Percentiles rank a stretch among this genome's conserved stretches.
These are phyloP conservation scores for Chlamydomonas schloesseri DNA, from an alignment of 139 green algal genomes.

Conservation along the genomic window DNA sequence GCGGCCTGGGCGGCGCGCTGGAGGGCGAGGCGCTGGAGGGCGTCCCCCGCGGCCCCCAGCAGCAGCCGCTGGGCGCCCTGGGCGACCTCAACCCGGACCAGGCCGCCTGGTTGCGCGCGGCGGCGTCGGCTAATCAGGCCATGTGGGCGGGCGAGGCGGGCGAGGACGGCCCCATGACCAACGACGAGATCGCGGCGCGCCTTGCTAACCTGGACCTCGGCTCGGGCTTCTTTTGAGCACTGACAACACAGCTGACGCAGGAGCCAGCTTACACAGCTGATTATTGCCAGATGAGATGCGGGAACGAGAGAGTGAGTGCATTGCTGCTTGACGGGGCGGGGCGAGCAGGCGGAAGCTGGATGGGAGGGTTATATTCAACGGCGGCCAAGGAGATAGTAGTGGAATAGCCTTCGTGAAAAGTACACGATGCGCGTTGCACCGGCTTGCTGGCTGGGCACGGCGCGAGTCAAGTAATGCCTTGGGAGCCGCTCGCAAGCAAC, in stretches of 20 bases:
- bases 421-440: too few relatives aligned
- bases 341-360: too few relatives aligned
- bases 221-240: conserved; percentile 53
- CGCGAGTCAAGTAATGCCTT: too few relatives aligned
- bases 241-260: too few relatives aligned
- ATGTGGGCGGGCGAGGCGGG: conserved; percentile 41
- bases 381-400: too few relatives aligned
- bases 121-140: conserved; percentile 32
- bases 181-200: conserved; percentile 53
- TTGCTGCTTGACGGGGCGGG: not conserved
- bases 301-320: not conserved
- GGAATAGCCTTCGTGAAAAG: too few relatives aligned
- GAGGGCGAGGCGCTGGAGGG: not conserved
- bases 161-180: conserved; percentile 34
- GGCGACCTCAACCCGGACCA: conserved; percentile 28
- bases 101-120: conserved; percentile 29
- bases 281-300: not conserved
- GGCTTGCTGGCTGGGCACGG: too few relatives aligned
- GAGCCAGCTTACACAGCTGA: not conserved
- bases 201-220: conserved; percentile 58
- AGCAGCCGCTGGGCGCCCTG: conserved; percentile 30
- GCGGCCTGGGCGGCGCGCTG: not conserved
- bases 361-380: too few relatives aligned
- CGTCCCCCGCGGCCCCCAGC: not conserved
- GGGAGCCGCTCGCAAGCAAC: too few relatives aligned